phyloP scores from a whole-genome alignment of 108 stramenopile species.

The Asterionellopsis glacialis region DNA sequence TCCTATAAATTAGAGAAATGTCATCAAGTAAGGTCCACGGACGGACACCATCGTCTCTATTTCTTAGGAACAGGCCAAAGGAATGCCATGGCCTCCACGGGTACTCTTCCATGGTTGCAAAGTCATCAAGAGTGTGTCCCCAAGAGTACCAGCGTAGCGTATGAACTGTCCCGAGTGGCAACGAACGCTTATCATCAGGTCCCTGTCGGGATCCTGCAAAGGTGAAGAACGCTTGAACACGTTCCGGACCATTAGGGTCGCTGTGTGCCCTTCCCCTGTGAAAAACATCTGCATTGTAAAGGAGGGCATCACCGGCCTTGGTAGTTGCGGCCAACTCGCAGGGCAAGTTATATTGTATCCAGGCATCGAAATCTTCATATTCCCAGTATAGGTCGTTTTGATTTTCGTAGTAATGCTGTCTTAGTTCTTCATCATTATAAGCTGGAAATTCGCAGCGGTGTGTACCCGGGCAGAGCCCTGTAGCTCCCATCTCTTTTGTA shows the following conservation, averaged over 20 bases:
- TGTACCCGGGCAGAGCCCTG: slow-evolving; percentile 51
- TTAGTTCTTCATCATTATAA: slow-evolving; percentile 15
- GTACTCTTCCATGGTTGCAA: slow-evolving; percentile 6
- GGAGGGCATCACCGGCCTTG: slow-evolving; percentile 34
- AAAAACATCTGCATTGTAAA: slow-evolving; percentile 51
- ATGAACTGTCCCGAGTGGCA: neutral
- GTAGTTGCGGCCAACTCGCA: neutral
- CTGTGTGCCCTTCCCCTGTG: slow-evolving; percentile 49
- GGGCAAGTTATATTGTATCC: slow-evolving; percentile 20
- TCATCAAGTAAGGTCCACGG: no score
- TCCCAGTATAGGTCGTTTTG: slow-evolving; percentile 28
- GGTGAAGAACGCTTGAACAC: slow-evolving; percentile 49
- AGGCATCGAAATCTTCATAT: slow-evolving; percentile 9
- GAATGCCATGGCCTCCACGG: neutral
- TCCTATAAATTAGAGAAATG: no score
- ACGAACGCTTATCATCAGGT: neutral
- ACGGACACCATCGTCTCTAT: no score
- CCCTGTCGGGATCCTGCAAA: slow-evolving; percentile 43
- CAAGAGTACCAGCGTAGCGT: slow-evolving; percentile 10
- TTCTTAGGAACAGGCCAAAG: neutral
- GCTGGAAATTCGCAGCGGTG: slow-evolving; percentile 40
- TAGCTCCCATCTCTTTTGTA: slow-evolving; percentile 59
- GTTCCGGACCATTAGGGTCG: slow-evolving; percentile 35
- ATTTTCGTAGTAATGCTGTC: slow-evolving; percentile 20
- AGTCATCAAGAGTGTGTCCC: slow-evolving; percentile 49